These are phyloP conservation scores for Puccinia hordei DNA, from an alignment of 1,284 basidiomycete species.

Conservation along the genomic window DNA sequence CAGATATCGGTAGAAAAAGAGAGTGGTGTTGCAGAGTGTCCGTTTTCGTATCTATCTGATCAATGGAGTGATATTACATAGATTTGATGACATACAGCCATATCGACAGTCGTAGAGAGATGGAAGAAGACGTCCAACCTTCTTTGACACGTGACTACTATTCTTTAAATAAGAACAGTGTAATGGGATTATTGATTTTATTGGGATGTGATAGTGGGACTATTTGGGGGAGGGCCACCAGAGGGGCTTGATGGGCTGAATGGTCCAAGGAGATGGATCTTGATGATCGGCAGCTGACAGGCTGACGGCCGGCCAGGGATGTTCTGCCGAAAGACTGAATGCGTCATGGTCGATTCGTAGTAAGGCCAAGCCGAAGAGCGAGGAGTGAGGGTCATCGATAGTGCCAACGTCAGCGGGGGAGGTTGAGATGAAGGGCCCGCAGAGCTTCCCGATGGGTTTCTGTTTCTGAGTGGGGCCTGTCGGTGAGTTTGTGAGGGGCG, in stretches of 20 bases:
- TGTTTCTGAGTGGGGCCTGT: not conserved
- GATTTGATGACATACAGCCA: no score
- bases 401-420: not conserved
- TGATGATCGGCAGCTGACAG: not conserved
- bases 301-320: conserved; percentile 12
- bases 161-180: not conserved
- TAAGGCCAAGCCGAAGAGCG: conserved; percentile 25
- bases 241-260: conserved; percentile 25
- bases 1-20: no score
- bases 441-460: conserved; percentile 37
- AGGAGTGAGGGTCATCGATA: not conserved
- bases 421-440: conserved; percentile 19
- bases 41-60: no score
- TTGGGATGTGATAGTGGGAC: not conserved
- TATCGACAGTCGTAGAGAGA: no score
- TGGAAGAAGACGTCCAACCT: no score
- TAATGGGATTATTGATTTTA: not conserved
- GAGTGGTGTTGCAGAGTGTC: no score
- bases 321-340: not conserved
- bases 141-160: no score
- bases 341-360: conserved; percentile 35
- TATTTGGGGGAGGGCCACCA: conserved; percentile 32
- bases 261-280: not conserved
- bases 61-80: no score
- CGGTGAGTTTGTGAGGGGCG: not conserved